Percentiles rank a stretch among this genome's conserved stretches.
Evolutionary conservation across 108 stramenopile genomes (phyloP).

Genomic region (Stephanodiscus minutulus): DNA sequence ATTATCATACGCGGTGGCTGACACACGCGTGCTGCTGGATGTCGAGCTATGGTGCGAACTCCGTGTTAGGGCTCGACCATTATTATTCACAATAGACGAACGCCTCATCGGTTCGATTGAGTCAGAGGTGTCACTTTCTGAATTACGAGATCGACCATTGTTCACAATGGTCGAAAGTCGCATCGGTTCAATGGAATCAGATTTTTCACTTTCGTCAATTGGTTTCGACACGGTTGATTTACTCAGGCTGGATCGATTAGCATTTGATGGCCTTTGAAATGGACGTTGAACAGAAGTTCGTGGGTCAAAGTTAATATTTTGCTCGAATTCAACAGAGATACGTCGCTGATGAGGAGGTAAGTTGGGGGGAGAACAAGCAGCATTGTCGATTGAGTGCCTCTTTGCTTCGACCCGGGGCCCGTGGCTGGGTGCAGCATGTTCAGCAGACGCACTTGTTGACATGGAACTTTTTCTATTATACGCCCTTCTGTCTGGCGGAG

Average conservation of each 20-base stretch:
- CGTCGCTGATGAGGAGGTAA: not conserved
- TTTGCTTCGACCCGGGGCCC: too few relatives aligned
- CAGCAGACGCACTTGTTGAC: too few relatives aligned
- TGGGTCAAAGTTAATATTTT: not conserved
- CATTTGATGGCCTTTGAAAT: not conserved
- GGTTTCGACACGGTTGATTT: not conserved
- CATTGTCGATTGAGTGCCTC: not conserved
- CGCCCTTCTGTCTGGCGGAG: constrained; percentile 8
- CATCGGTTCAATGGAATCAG: not conserved
- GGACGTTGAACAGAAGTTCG: not conserved
- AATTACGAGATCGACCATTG: too few relatives aligned
- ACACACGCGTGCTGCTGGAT: constrained; percentile 1
- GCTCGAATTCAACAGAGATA: not conserved
- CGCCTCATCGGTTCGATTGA: not conserved
- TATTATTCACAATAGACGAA: not conserved
- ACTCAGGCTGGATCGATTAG: not conserved
- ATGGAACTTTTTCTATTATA: too few relatives aligned
- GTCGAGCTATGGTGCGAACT: not conserved
- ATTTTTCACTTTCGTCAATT: not conserved
- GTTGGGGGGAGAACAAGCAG: not conserved
- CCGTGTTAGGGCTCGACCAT: not conserved
- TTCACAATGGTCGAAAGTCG: not conserved
- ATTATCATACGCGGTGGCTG: not conserved
- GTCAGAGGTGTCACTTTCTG: not conserved
- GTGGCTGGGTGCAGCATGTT: too few relatives aligned